Base-by-base conservation (phyloP, 192 early-diverging fungal genomes). In the Umbelopsis sp. region DNA sequence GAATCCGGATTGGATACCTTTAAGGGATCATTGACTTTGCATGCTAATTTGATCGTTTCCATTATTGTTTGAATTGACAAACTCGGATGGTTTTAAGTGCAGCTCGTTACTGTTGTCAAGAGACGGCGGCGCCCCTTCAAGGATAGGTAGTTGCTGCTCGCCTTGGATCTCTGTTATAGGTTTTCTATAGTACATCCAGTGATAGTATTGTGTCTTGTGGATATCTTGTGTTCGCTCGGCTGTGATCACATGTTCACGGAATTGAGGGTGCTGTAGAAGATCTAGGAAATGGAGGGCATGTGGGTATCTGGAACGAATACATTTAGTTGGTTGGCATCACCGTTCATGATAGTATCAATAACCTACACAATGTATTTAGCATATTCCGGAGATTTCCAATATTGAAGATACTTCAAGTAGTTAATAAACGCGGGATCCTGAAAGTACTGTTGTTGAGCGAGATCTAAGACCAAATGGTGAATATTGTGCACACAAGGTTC, bases 321-420 rank as follows among this genome's bases (percentile, higher is more conserved):
- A 65, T 29, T 29, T 25, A 65, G n/a, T 26, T 9, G 17, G n/a
- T 25, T 32, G 56, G n/a, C 10, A 34, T 8, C 2, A 3, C 4
- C 34, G 56, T 34, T 17, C 11, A 34, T 29, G 26, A 26, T 54
- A 24, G 52, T 47, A 51, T 62, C 24, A 34, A 31, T 11, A 8
- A 43, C 81, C 74, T 89, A 93, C 85, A 92, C 85, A 67, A 98
- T 89, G 72, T 90, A 95, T 75, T 92, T 91, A 20, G 95, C 93
- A 79, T 98, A 98, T 81, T 95, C 87, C 9, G 94, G 95, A 59
- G 86, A 78, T 76, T 92, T 83, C 89, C 94, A 98, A 81, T 97
- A 98, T 70, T 87, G 86, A 14, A 98, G 84, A 72, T 98, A 98
- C 45, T 93, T 86, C 22, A 98, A 76, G 71, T 97, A 98, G 74